Evolutionary conservation across 2,329 filamentous ascomycete species (phyloP).

Genomic region (Exophiala viscosa): DNA sequence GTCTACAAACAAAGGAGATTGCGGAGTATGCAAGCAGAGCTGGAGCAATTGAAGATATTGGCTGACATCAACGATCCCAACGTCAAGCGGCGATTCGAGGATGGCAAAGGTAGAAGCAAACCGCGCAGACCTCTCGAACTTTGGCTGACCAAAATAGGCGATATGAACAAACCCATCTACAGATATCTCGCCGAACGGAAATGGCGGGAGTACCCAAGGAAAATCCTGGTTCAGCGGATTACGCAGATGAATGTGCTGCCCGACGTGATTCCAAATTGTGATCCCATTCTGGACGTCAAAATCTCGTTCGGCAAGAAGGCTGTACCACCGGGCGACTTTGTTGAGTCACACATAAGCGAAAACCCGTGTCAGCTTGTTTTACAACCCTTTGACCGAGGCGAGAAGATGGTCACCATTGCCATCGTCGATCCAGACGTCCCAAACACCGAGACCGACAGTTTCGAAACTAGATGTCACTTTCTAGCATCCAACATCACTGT

Average conservation of each 20-base stretch:
- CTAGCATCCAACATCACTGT: slow-evolving; percentile 72
- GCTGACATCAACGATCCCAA: slow-evolving; percentile 93
- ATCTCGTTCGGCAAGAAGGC: slow-evolving; percentile 71
- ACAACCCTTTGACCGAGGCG: slow-evolving; percentile 77
- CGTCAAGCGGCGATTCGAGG: slow-evolving; percentile 91
- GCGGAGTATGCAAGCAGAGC: slow-evolving; percentile 63
- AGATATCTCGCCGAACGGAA: slow-evolving; percentile 80
- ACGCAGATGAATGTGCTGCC: slow-evolving; percentile 82
- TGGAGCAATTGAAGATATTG: slow-evolving; percentile 79
- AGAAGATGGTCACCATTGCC: slow-evolving; percentile 77
- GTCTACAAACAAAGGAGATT: slow-evolving; percentile 63
- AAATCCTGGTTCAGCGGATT: slow-evolving; percentile 79
- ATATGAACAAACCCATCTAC: slow-evolving; percentile 97
- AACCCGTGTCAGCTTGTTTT: slow-evolving; percentile 70
- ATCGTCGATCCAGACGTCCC: slow-evolving; percentile 91
- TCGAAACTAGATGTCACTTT: slow-evolving; percentile 80
- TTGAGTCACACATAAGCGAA: slow-evolving; percentile 72
- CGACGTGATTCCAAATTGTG: slow-evolving; percentile 76
- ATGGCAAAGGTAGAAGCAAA: slow-evolving; percentile 67
- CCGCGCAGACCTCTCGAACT: background rate
- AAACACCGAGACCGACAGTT: slow-evolving; percentile 66
- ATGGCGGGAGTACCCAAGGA: slow-evolving; percentile 80
- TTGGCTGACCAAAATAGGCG: slow-evolving; percentile 54
- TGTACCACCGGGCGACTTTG: slow-evolving; percentile 71
- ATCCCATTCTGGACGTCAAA: slow-evolving; percentile 74